These are phyloP conservation scores for Punica granatum DNA, from an alignment of 345 rosid genomes.

Conservation along the genomic window DNA sequence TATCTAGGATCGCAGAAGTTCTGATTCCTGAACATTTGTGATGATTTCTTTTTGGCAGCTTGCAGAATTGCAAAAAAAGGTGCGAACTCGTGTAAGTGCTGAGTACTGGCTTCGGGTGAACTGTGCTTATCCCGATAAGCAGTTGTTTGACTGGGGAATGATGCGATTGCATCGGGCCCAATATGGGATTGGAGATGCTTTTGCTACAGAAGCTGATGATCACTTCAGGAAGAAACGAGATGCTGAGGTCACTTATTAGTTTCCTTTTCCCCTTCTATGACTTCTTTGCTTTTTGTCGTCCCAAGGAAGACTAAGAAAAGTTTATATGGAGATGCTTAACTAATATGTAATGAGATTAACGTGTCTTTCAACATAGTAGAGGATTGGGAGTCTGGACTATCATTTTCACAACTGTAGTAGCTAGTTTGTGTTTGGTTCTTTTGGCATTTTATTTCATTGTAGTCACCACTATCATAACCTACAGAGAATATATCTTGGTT, in stretches of 20 bases:
- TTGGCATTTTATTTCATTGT: background rate
- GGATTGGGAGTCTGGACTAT: background rate
- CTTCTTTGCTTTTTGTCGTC: background rate
- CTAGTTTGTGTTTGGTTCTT: slow-evolving; percentile 7
- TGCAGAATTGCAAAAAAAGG: slow-evolving; percentile 67
- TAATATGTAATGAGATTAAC: slow-evolving; percentile 48
- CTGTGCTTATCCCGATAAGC: slow-evolving; percentile 62
- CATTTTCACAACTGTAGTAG: background rate
- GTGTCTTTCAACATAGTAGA: background rate
- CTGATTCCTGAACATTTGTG: slow-evolving; percentile 27
- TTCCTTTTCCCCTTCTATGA: background rate
- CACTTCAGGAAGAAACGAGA: slow-evolving; percentile 90
- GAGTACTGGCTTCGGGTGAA: slow-evolving; percentile 75
- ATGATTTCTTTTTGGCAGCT: slow-evolving; percentile 51
- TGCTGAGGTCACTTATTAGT: slow-evolving; percentile 56
- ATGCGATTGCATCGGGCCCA: slow-evolving; percentile 71
- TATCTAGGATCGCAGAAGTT: slow-evolving; percentile 60
- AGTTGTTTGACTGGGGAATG: slow-evolving; percentile 94
- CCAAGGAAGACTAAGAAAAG: background rate
- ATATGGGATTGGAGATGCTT: slow-evolving; percentile 89
- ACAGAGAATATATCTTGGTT: background rate
- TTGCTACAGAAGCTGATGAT: slow-evolving; percentile 81
- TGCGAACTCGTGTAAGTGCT: slow-evolving; percentile 72
- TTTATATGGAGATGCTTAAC: too few relatives aligned
- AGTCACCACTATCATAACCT: background rate